Base-by-base conservation (phyloP, 805 yeast species). In the Lachancea meyersii region DNA sequence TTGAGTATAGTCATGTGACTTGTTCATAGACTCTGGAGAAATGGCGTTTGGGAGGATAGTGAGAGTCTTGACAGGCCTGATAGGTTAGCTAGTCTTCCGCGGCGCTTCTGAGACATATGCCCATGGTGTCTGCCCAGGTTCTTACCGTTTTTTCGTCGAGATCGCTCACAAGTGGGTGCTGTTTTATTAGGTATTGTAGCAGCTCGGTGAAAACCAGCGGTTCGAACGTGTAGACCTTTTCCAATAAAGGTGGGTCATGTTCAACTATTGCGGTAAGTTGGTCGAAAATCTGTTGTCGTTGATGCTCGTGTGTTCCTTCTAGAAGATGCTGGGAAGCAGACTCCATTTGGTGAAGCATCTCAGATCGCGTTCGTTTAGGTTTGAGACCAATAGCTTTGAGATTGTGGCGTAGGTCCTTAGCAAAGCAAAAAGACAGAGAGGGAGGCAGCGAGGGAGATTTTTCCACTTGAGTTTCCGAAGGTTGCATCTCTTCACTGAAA, bases 51-150 rank as follows among this genome's bases (percentile, higher is more conserved):
- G 10, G 13, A 13, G 13, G 13, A 11, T 14, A 26, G 28, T 14
- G 5, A 26, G 10, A 6, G 6, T 26, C 13, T 10, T 6, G 5
- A 10, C 10, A 26, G 28, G 14, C 13, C 28, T 26, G 16, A 13
- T 13, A 10, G 19, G 10, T 5, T 5, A 16, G 6, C 32, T 30
- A 13, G 32, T 10, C 14, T 4, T 38, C 41, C 13, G 27, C 10
- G 21, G 41, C 40, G 35, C 41, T 49, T 22, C 53, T 50, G 22
- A 57, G 31, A 27, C 60, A 57, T n/a, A 62, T 53, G 9, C 67
- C 65, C 38, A 58, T 55, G 4, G 24, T 20, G 24, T 60, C 65
- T 1, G 64, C 64, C 67, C 67, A 62, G 22, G 53, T 56, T 21
- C 53, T 54, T 22, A 62, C 49, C 4, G 58, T 55, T 11, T 41